A percentile compares a stretch with the other conserved stretches of the same genome.
Evolutionary conservation across 2,329 filamentous ascomycete genomes (phyloP).

Genomic region (Parascedosporium putredinis): DNA sequence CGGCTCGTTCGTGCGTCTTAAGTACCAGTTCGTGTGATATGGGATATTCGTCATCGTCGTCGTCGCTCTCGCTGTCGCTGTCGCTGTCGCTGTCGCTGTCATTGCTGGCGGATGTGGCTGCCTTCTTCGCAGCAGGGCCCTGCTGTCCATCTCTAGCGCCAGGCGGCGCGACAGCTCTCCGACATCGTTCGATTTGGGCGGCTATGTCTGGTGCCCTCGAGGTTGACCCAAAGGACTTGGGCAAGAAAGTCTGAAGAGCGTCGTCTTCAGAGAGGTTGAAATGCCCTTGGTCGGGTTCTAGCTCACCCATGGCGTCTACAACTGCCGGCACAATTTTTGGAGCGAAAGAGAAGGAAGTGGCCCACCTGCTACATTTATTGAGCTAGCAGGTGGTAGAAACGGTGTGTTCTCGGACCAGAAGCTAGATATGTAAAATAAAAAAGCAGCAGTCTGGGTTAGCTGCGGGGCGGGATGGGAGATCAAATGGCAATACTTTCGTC

Average conservation of each 20-base stretch:
- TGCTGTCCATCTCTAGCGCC: slow-evolving; percentile 11
- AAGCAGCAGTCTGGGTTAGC: no score
- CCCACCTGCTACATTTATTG: no score
- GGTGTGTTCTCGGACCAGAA: no score
- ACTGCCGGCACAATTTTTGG: no score
- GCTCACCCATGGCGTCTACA: slow-evolving; percentile 31
- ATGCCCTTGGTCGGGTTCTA: slow-evolving; percentile 41
- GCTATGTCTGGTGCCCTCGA: slow-evolving; percentile 61
- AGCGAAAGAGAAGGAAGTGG: no score
- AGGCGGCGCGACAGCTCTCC: slow-evolving; percentile 35
- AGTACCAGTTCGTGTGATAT: slow-evolving; percentile 87
- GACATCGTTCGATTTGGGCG: slow-evolving; percentile 71
- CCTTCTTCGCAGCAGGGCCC: slow-evolving; percentile 14
- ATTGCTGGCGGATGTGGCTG: slow-evolving; percentile 21
- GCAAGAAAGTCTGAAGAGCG: slow-evolving; percentile 66
- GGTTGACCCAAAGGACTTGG: slow-evolving; percentile 77
- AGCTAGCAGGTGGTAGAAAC: no score
- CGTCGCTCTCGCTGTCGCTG: slow-evolving; percentile 32
- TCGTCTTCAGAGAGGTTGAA: slow-evolving; percentile 51
- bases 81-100: slow-evolving; percentile 34
- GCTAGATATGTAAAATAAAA: no score
- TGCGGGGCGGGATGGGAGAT: no score
- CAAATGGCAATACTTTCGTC: no score
- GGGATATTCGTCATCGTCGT: slow-evolving; percentile 81
- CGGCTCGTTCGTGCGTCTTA: slow-evolving; percentile 81